Evolutionary conservation across 2,329 filamentous ascomycete genomes (phyloP), one percentile per base, ranked within the genome.

Genomic region (Epichloe scottii): DNA sequence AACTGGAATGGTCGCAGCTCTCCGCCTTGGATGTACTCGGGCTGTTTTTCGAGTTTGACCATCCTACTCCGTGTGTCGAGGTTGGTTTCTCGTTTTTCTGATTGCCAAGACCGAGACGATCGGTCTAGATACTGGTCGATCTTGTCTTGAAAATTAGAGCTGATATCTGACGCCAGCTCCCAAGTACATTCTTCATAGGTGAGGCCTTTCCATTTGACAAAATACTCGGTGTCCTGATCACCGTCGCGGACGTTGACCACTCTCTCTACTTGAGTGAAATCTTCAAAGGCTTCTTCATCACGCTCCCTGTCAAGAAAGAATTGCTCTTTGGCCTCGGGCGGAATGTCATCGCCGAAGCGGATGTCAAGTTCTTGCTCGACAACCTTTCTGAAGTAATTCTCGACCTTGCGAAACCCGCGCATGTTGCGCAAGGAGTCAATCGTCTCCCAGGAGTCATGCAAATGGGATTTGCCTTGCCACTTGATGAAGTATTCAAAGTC

Each of bases 131-230:
- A 97, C 61, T 89, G 85, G 63, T 97, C 91, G 60, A 98, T 91
- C 70, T 95, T 88, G 60, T 82, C 80, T 66, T 96, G 89, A 46
- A 90, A 89, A 49, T 88, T 80, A 34, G 81, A 72, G 63, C 82
- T 87, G 59, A 97, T 80, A 35, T 91, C 75, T 5, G 80, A 76
- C 39, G 83, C 87, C 40, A 74, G 70, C 66, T 98, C 93, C 94
- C 94, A 98, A 2, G 94, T 98, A 68, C 87, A 95, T 55, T 84
- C 84, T 60, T 97, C 90, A 64, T 98, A 98, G 49, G 85, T 87
- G 48, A 97, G 78, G 11, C 88, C 87, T 68, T 93, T 95, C 89
- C 93, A 98, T 71, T 98, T 98, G 68, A 97, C 85, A 57, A 84
- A 88, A 66, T 98, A 98, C 65, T 97, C 89, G 0, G 80, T 80